A percentile compares a stretch with the other conserved stretches of the same genome.
These are phyloP conservation scores for Acer yangbiense DNA, from an alignment of 345 rosid genomes.

Conservation along the genomic window DNA sequence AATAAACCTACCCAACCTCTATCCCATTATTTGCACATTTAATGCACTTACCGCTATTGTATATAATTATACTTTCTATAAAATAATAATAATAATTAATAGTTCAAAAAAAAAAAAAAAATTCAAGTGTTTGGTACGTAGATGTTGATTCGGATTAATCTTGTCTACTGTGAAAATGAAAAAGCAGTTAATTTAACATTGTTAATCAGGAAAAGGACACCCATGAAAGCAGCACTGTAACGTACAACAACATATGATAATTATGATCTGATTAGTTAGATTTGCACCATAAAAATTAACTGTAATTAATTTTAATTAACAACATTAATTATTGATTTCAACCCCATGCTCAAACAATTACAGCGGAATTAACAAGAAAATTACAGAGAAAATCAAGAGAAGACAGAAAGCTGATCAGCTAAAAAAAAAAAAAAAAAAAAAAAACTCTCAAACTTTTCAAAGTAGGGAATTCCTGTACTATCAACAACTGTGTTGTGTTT, in stretches of 20 bases:
- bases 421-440: background rate
- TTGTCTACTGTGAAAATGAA: background rate
- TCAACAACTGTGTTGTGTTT: constrained; percentile 28
- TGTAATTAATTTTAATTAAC: constrained; percentile 19
- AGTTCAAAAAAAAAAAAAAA: background rate
- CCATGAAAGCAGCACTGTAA: constrained; percentile 21
- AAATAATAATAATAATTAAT: too few species aligned
- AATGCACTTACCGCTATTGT: background rate
- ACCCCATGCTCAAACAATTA: constrained; percentile 27
- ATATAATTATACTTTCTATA: background rate
- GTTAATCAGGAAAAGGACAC: constrained; percentile 27
- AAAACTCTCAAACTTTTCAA: constrained; percentile 26
- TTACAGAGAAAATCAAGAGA: background rate
- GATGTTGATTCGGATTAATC: constrained; percentile 1
- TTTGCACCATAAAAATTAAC: constrained; percentile 22
- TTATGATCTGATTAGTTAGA: constrained; percentile 20
- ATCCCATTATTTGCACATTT: constrained; percentile 11
- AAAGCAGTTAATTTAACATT: background rate
- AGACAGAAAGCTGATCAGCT: background rate
- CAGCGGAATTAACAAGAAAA: background rate
- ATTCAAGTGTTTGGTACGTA: constrained; percentile 8
- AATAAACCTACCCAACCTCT: constrained; percentile 15
- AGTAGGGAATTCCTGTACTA: constrained; percentile 30
- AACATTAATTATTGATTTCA: constrained; percentile 25
- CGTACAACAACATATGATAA: constrained; percentile 9